phyloP scores from a whole-genome alignment of 2,329 filamentous ascomycete genomes.

The Trichophyton verrucosum region DNA sequence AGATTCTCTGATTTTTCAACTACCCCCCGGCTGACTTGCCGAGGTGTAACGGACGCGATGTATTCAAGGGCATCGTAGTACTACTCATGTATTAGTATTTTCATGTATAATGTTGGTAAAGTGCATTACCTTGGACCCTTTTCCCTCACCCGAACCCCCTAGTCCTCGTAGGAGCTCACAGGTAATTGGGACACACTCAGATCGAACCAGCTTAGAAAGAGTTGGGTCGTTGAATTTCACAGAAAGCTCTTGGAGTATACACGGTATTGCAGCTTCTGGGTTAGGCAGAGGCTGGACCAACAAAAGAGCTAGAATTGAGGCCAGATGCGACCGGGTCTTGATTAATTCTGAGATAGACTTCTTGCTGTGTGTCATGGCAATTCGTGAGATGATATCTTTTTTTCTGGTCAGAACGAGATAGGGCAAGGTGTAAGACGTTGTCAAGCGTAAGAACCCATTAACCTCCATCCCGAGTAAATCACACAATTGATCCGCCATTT shows the following conservation, averaged over 20 bases:
- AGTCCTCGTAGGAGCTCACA: slow-evolving; percentile 72
- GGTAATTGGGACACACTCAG: slow-evolving; percentile 62
- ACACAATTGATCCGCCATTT: slow-evolving; percentile 66
- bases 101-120: neutral
- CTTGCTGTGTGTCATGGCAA: slow-evolving; percentile 55
- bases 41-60: slow-evolving; percentile 40
- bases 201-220: slow-evolving; percentile 56
- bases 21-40: slow-evolving; percentile 34
- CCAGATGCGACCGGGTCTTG: slow-evolving; percentile 46
- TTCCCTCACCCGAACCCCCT: slow-evolving; percentile 49
- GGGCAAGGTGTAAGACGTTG: slow-evolving; percentile 62
- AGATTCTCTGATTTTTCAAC: slow-evolving; percentile 46
- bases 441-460: slow-evolving; percentile 58
- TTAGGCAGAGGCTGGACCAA: slow-evolving; percentile 51
- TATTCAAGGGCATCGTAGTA: slow-evolving; percentile 41
- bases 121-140: slow-evolving; percentile 43
- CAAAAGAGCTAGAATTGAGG: slow-evolving; percentile 46
- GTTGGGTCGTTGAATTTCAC: slow-evolving; percentile 55
- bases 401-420: slow-evolving; percentile 71
- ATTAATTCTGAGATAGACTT: slow-evolving; percentile 49
- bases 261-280: slow-evolving; percentile 54
- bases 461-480: slow-evolving; percentile 68
- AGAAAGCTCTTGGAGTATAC: slow-evolving; percentile 55
- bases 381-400: slow-evolving; percentile 63
- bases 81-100: slow-evolving; percentile 20